Base-by-base conservation (phyloP, 345 rosid genomes). In the Acer campestre region DNA sequence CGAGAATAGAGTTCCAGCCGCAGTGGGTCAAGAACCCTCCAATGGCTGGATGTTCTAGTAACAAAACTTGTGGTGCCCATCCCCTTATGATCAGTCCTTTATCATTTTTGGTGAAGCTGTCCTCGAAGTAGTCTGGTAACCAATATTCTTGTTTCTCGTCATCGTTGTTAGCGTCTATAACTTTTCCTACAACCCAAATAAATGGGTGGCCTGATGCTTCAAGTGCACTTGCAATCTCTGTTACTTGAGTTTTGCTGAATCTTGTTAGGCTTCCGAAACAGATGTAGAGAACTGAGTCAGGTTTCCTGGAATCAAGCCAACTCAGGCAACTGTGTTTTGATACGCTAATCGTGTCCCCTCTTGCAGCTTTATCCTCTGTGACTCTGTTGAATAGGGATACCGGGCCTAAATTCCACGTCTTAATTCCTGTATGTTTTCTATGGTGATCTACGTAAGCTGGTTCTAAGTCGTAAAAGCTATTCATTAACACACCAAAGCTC, bases 21-120 rank as follows among this genome's bases (percentile, higher is more conserved):
- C 88, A 85, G n/a, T 82, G 89, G 16, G 90, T 83, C 61, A 80
- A 61, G 51, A 79, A 85, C 68, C 84, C 80, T 63, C 85, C 83
- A 10, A 80, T 75, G 16, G 86, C 79, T 0, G 75, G 77, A 79
- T 83, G 87, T 20, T 78, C 86, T 10, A 85, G 67, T 66, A 84
- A 84, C 61, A 76, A 23, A 62, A 79, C 55, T 61, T 75, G 85
- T 1, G 85, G 86, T 12, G 84, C 83, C 88, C 85, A 83, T 55
- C 85, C 86, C 55, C 68, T 80, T 27, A 83, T 70, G 1, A 80
- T 23, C n/a, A 80, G 31, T 7, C 86, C 89, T 25, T 69, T 55
- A 1, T 81, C 73, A 42, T 16, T 79, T 46, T 65, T 44, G 8
- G 61, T 64, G 55, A 79, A 44, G 48, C 56, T 55, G 5, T 73